phyloP scores from a whole-genome alignment of 306 rosid species.

The Vachellia pachyceras region DNA sequence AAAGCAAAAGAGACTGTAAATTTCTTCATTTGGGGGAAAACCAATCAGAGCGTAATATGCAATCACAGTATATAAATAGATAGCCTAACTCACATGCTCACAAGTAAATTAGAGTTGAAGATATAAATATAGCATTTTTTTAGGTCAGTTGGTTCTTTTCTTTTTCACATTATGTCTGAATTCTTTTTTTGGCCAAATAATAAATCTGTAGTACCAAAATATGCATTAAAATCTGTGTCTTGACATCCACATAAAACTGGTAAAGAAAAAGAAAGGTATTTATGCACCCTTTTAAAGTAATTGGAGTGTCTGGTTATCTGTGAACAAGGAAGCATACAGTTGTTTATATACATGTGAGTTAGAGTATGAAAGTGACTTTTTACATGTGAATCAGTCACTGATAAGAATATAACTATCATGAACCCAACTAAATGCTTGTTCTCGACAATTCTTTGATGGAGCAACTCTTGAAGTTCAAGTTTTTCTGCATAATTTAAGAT shows the following conservation, averaged over 20 bases:
- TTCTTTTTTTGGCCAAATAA: not conserved
- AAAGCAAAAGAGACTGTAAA: slow-evolving; percentile 49
- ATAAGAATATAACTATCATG: not conserved
- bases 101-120: not conserved
- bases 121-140: too few relatives aligned
- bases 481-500: too few relatives aligned
- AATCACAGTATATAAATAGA: not conserved
- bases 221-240: not conserved
- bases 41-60: not conserved
- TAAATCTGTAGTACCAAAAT: not conserved
- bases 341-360: not conserved
- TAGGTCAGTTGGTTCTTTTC: slow-evolving; percentile 8
- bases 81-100: not conserved
- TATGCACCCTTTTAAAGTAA: not conserved
- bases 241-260: not conserved
- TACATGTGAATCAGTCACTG: not conserved
- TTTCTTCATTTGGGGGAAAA: not conserved
- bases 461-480: not conserved
- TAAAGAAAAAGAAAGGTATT: not conserved
- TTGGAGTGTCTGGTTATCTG: not conserved
- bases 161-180: not conserved
- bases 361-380: slow-evolving; percentile 9
- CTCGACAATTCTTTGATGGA: not conserved
- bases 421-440: not conserved
- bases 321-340: slow-evolving; percentile 6